These are phyloP conservation scores for Colletotrichum sp. DNA, from an alignment of 2,329 filamentous ascomycete genomes.

Conservation along the genomic window DNA sequence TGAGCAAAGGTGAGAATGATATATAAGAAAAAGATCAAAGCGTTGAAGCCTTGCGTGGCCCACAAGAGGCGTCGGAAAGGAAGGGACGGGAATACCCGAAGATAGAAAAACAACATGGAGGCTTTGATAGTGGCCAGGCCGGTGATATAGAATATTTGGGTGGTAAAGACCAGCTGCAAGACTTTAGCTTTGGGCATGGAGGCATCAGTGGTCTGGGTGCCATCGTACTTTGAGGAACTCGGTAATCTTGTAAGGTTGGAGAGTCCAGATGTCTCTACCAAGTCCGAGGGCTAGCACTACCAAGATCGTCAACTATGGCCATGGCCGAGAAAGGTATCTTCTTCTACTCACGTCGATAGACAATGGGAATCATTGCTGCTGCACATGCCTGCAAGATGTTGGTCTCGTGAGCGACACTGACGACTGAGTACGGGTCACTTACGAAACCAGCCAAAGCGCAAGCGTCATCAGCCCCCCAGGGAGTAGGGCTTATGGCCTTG, in stretches of 20 bases:
- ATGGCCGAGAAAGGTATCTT: fast-evolving
- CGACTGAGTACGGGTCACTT: neutral
- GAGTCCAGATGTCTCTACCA: neutral
- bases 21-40: conserved; percentile 28
- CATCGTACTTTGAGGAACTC: neutral
- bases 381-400: neutral
- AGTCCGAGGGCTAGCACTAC: neutral
- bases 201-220: neutral
- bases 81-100: conserved; percentile 27
- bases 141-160: neutral
- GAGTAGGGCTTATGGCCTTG: neutral
- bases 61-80: conserved; percentile 26
- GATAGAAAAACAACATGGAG: conserved; percentile 34
- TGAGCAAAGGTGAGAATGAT: conserved; percentile 30
- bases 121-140: conserved; percentile 21
- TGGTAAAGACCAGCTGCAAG: neutral
- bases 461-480: neutral
- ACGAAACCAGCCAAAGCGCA: neutral
- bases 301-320: neutral
- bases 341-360: neutral
- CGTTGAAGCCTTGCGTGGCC: conserved; percentile 26
- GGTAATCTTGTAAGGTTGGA: neutral
- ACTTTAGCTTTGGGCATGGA: neutral
- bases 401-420: neutral
- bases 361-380: neutral